Base-by-base conservation (phyloP, 1,284 basidiomycete genomes). In the Tylopilus orsonianus region DNA sequence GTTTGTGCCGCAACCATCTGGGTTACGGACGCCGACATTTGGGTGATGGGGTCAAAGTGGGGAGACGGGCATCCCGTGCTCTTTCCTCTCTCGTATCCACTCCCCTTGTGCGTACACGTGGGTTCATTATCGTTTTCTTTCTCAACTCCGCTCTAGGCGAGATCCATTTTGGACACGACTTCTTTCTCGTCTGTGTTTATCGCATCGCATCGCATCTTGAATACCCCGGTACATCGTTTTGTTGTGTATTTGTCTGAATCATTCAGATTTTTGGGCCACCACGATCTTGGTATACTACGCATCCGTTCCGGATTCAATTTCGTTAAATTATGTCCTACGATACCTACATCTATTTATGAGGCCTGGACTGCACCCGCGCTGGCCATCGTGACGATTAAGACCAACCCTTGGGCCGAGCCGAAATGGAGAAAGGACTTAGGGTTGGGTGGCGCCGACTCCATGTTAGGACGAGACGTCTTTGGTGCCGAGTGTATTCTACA, bases 1-100 rank as follows among this genome's bases (percentile, higher is more conserved):
- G 23, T 63, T 62, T 18, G 50, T 65, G 1, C 55, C 64, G 9
- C 61, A 63, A 23, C 52, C 52, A 10, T 63, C 61, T 36, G 62
- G 62, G n/a, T 23, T 66, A 34, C 55, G 61, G 41, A 59, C 53
- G 14, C 58, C 62, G 2, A 59, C 50, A 41, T 61, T 61, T 49
- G 60, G 49, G n/a, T 64, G 50, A 60, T 1, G 10, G 12, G 2
- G 22, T n/a, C n/a, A 13, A 14, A 14, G 13, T 8, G 13, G 9
- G 7, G 23, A 6, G 26, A 6, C 16, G 30, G 16, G 14, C n/a
- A n/a, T 18, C 32, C 22, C 7, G n/a, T 5, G 3, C 8, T 8
- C 4, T 16, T 24, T 5, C 3, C 8, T 12, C 4, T 16, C 10
- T 8, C n/a, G 10, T 19, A 12, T 13, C 1, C 18, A 7, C 12